phyloP scores from a whole-genome alignment of 306 rosid genomes.

The Castanea crenata region DNA sequence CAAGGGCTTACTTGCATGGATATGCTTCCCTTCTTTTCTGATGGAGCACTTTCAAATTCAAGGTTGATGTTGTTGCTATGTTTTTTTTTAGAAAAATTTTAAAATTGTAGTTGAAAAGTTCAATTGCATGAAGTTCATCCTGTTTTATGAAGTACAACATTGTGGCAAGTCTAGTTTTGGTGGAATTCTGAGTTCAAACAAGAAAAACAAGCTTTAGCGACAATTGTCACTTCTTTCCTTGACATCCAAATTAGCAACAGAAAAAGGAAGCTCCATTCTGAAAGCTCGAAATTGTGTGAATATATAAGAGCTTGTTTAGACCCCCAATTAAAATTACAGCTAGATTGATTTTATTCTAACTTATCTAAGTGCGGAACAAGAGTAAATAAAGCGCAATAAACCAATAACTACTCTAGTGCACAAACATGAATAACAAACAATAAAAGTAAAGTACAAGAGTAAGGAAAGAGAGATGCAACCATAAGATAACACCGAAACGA shows the following conservation, averaged over 20 bases:
- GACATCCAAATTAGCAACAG: background rate
- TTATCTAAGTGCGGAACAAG: no score
- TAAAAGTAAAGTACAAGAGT: no score
- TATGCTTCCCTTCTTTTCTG: background rate
- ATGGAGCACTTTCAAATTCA: background rate
- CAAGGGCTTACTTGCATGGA: conserved; percentile 44
- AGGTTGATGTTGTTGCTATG: background rate
- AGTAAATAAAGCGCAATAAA: no score
- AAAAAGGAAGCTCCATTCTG: background rate
- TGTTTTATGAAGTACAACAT: background rate
- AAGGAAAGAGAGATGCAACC: no score
- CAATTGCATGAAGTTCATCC: background rate
- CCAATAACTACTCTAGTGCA: no score
- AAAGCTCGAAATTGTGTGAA: no score
- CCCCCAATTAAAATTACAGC: no score
- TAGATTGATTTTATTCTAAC: no score
- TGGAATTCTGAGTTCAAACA: background rate
- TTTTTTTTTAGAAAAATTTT: background rate
- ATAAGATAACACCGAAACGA: no score
- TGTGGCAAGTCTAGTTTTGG: background rate
- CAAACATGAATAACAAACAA: no score
- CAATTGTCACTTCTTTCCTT: background rate
- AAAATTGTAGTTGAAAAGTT: background rate
- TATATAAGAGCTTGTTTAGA: no score
- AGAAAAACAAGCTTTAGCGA: no score